Evolutionary conservation across 495 filamentous ascomycete genomes (phyloP), one percentile per base, ranked within the genome.

Genomic region (Podospora pseudopauciseta): DNA sequence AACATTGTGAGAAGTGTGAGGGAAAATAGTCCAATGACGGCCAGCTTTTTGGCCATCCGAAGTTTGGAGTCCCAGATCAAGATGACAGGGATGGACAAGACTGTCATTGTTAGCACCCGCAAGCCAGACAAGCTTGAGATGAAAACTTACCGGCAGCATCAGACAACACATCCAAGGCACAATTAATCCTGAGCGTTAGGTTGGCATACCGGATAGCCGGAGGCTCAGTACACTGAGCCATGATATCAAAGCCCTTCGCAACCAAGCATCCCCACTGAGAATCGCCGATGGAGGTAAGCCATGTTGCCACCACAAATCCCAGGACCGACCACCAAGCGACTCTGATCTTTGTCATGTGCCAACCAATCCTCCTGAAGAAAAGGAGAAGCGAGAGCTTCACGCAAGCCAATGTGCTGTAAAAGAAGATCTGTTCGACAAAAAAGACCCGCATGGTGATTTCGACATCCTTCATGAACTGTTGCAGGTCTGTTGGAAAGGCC

Each of bases 331-430:
- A 63, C 61, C 61, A 63, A 0, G 30, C 32, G 0, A 20, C 19
- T 9, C 61, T 39, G 6, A 63, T 6, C 61, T 20, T 63, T 5
- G 27, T 32, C 27, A 63, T 32, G 18, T 49, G 61, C 18, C 32
- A 63, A 5, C 61, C 61, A 13, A 63, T 11, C n/a, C 61, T 16
- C 30, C 61, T 39, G 34, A 63, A 63, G 32, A 63, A 63, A 13
- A 63, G 34, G 28, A 63, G 32, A 3, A 63, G 27, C 1, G 61
- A 63, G 15, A 63, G 18, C 61, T 63, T 63, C 2, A 63, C 32
- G 5, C 18, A 39, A 2, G 61, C 30, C 30, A 63, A 32, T 13
- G 27, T 19, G 32, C 26, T 49, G 32, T 63, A 63, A 23, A 34
- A 49, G 30, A 63, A 44, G 30, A 63, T 1, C 5, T 63, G 61